These are phyloP conservation scores for Hanseniaspora uvarum DNA, from an alignment of 1,139 yeast genomes.

Conservation along the genomic window DNA sequence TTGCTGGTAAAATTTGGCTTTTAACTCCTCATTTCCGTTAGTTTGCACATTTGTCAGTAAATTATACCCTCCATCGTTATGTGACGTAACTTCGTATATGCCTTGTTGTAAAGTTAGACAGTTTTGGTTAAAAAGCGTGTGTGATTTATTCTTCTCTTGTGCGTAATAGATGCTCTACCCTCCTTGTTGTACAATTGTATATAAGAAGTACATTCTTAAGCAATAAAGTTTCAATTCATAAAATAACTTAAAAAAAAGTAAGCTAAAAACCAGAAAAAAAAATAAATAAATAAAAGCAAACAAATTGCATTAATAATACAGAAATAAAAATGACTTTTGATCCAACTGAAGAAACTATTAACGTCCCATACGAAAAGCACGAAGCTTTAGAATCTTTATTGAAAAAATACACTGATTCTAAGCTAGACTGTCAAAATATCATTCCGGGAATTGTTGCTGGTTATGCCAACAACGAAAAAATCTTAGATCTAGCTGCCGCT, in stretches of 20 bases:
- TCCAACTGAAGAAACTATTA: constrained; percentile 9
- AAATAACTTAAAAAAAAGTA: too few relatives aligned
- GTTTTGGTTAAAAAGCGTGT: too few relatives aligned
- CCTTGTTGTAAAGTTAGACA: too few relatives aligned
- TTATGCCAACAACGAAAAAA: constrained; percentile 15
- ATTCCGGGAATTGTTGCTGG: constrained; percentile 21
- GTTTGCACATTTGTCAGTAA: not conserved
- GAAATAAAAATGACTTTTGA: constrained; percentile 11
- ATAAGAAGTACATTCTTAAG: not conserved
- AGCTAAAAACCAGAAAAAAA: not conserved
- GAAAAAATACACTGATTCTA: constrained; percentile 12
- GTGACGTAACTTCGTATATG: too few relatives aligned
- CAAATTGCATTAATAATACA: too few relatives aligned
- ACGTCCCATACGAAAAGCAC: constrained; percentile 7
- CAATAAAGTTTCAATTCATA: too few relatives aligned
- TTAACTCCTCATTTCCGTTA: not conserved
- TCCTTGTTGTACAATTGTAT: not conserved
- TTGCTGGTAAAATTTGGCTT: too few relatives aligned
- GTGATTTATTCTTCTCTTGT: too few relatives aligned
- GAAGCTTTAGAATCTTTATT: constrained; percentile 8
- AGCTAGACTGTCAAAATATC: constrained; percentile 2
- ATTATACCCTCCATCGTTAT: not conserved
- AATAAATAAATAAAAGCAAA: too few relatives aligned
- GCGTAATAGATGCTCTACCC: not conserved
- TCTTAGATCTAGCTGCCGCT: constrained; percentile 17